Conservation (phyloP, 257 asterid species). For the Solanum megistacrolobum region DNA sequence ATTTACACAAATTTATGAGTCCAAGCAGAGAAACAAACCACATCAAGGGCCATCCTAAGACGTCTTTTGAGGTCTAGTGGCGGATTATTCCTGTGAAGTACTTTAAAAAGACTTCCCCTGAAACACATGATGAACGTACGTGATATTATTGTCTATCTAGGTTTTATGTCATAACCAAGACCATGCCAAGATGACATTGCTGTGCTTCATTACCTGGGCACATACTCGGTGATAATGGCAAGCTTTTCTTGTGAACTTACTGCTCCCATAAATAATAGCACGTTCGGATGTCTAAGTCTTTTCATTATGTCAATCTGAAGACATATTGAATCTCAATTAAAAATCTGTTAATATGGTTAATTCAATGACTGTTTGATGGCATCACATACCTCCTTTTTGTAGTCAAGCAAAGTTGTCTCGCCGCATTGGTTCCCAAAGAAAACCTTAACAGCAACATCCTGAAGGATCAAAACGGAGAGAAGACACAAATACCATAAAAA, state of each 20-base stretch:
- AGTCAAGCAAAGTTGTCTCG: constrained; percentile 36
- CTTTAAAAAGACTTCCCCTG: constrained; percentile 73
- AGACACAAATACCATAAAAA: background rate
- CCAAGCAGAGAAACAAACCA: constrained; percentile 29
- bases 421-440: constrained; percentile 34
- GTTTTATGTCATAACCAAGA: background rate
- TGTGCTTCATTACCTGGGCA: constrained; percentile 36
- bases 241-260: constrained; percentile 49
- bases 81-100: constrained; percentile 53
- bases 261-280: constrained; percentile 74
- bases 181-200: background rate
- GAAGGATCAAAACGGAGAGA: background rate
- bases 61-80: constrained; percentile 49
- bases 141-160: background rate
- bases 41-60: constrained; percentile 66
- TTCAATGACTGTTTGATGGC: background rate
- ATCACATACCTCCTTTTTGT: constrained; percentile 51
- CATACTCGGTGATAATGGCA: constrained; percentile 58
- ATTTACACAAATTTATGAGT: background rate
- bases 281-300: constrained; percentile 72
- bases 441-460: constrained; percentile 88
- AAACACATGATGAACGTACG: background rate
- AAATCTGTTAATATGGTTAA: background rate
- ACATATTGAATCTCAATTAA: background rate
- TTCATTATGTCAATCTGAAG: constrained; percentile 60